Base-by-base conservation (phyloP, 345 rosid genomes). In the Lepidium sativum region DNA sequence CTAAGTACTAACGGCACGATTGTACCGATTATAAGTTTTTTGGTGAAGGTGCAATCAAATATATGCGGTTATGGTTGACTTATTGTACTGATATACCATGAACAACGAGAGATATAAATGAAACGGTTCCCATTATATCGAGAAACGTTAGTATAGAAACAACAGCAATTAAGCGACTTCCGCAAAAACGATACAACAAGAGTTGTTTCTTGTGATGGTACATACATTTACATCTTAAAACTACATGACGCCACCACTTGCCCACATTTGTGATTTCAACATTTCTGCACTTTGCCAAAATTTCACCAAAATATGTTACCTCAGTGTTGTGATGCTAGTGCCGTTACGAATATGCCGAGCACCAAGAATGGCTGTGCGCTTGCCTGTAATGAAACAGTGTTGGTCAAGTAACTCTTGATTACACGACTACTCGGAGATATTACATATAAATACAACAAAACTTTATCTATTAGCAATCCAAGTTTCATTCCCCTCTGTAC, bases 291-390 rank as follows among this genome's bases (percentile, higher is more conserved):
- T 12, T 25, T 48, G 1, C 42, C 56, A 27, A 43, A 61, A 62
- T 50, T 18, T 7, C 29, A 45, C n/a, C 29, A 17, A 1, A 9
- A 13, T 39, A 62, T n/a, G 15, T 4, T n/a, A 16, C 1, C 49
- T 72, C 63, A 94, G 68, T 87, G 95, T 75, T 89, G 91, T 8
- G 87, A 84, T 25, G 99, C 99, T 67, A 94, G 70, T 41, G 99
- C 97, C 33, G 96, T 94, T 63, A 94, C 97, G 76, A 94, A 62
- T 43, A 89, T 72, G 59, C 99, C 99, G 2, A 94, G 92, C 57
- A 89, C 89, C 55, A 94, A 78, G 72, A 94, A 89, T 21, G 99
- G 97, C 40, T 94, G 97, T 6, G 99, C 96, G 29, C 97, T 94
- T 6, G 99, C 99, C 99, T 87, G 92, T 67, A 37, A 64, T 31